Conservation (phyloP, 352 stramenopile species). For the Stramenopiles sp. region DNA sequence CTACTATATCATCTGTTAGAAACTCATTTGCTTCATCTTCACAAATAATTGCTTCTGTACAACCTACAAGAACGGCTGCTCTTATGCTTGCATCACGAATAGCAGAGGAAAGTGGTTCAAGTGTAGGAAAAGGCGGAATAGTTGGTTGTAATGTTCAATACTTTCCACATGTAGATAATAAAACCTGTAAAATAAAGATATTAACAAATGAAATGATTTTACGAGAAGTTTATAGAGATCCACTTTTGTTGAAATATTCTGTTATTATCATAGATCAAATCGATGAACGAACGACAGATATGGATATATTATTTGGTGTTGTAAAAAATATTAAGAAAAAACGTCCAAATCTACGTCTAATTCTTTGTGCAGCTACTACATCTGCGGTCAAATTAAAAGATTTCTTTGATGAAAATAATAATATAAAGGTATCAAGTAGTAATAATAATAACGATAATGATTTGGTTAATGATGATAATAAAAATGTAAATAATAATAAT, state of each 20-base stretch:
- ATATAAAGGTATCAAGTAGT: too few relatives aligned
- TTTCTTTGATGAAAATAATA: not conserved
- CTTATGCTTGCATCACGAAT: constrained; percentile 56
- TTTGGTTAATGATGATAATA: not conserved
- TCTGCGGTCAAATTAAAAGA: not conserved
- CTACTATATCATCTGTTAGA: not conserved
- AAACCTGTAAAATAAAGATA: constrained; percentile 72
- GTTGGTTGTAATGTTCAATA: constrained; percentile 77
- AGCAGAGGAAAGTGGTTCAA: constrained; percentile 35
- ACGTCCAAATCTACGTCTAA: not conserved
- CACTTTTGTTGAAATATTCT: constrained; percentile 45
- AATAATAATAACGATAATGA: too few relatives aligned
- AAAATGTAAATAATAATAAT: not conserved
- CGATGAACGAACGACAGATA: constrained; percentile 57
- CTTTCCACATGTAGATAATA: constrained; percentile 47
- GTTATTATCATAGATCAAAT: constrained; percentile 60
- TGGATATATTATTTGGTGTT: constrained; percentile 67
- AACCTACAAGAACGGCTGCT: constrained; percentile 47
- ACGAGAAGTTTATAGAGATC: constrained; percentile 45
- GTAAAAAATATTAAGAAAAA: constrained; percentile 25
- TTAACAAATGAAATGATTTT: constrained; percentile 75
- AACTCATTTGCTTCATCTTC: too few relatives aligned
- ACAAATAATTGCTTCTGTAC: constrained; percentile 39
- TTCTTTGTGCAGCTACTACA: not conserved
- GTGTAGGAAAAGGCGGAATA: constrained; percentile 11